Percentiles rank a stretch among this genome's conserved stretches.
Conservation (phyloP, 176 grass and related monocot genomes). For the Carex kokanica region DNA sequence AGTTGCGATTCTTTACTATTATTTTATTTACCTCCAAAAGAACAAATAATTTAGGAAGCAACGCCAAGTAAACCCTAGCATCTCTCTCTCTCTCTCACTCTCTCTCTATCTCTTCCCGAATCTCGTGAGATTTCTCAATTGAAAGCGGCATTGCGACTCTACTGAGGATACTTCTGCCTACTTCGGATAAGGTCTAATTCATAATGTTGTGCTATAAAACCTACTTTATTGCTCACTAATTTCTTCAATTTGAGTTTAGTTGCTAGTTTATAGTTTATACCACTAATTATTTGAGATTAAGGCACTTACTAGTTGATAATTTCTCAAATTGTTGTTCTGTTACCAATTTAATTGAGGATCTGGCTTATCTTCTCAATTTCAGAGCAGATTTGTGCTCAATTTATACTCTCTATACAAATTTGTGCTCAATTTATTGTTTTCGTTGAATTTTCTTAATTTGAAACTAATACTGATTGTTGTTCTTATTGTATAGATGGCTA, state of each 20-base stretch:
- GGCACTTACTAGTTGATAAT: neutral
- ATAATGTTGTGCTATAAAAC: neutral
- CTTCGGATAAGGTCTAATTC: neutral
- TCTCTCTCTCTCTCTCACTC: neutral
- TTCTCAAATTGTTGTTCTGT: neutral
- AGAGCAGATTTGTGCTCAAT: neutral
- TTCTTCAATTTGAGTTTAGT: neutral
- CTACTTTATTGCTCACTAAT: neutral
- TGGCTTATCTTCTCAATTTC: neutral
- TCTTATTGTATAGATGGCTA: conserved; percentile 42
- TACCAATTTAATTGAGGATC: neutral
- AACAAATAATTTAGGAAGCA: neutral
- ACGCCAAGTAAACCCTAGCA: neutral
- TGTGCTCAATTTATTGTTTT: neutral
- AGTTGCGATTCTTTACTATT: neutral
- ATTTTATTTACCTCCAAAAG: neutral
- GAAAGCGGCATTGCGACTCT: neutral
- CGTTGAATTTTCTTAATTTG: neutral
- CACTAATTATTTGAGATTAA: neutral
- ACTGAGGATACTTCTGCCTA: neutral
- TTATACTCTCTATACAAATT: neutral
- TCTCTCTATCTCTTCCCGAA: neutral
- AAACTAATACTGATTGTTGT: neutral
- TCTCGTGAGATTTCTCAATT: neutral
- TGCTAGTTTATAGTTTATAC: neutral